Conservation (phyloP, 1,139 yeast genomes). For the Kurtzmaniella natalensis region DNA sequence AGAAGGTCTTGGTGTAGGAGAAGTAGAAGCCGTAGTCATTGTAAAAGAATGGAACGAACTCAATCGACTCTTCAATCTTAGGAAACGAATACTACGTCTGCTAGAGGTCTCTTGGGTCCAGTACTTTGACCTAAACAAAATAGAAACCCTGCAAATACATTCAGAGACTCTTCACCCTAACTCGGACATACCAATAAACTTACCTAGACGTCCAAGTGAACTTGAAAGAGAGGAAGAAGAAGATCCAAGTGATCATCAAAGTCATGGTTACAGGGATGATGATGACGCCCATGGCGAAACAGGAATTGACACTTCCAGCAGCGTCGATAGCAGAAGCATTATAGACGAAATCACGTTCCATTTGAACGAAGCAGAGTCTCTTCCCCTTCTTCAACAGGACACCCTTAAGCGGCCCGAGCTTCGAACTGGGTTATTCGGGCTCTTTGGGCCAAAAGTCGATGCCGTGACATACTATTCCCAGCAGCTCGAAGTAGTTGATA, state of each 20-base stretch:
- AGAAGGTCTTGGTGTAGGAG: conserved; percentile 74
- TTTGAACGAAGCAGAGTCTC: conserved; percentile 9
- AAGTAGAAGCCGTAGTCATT: conserved; percentile 68
- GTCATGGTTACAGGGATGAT: conserved; percentile 6
- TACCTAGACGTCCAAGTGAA: conserved; percentile 2
- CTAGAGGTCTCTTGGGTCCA: conserved; percentile 77
- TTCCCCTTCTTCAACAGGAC: conserved; percentile 28
- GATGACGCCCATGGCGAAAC: conserved; percentile 1
- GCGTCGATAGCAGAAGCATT: conserved; percentile 7
- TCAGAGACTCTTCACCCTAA: conserved; percentile 24
- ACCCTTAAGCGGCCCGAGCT: conserved; percentile 45
- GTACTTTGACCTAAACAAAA: conserved; percentile 36
- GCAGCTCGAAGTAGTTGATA: conserved; percentile 53
- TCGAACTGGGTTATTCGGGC: conserved; percentile 47
- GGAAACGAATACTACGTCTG: conserved; percentile 49
- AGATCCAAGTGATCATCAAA: conserved; percentile 3
- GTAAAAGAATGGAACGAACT: conserved; percentile 83
- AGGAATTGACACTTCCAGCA: too few species aligned
- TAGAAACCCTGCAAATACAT: conserved; percentile 25
- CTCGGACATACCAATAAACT: conserved; percentile 24
- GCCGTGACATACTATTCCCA: conserved; percentile 59
- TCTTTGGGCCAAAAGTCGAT: conserved; percentile 58
- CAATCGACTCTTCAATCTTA: conserved; percentile 57
- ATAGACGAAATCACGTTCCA: conserved; percentile 16
- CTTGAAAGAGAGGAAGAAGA: conserved; percentile 17